These are phyloP conservation scores for Colletotrichum sp. DNA, from an alignment of 2,329 filamentous ascomycete species.

Conservation along the genomic window DNA sequence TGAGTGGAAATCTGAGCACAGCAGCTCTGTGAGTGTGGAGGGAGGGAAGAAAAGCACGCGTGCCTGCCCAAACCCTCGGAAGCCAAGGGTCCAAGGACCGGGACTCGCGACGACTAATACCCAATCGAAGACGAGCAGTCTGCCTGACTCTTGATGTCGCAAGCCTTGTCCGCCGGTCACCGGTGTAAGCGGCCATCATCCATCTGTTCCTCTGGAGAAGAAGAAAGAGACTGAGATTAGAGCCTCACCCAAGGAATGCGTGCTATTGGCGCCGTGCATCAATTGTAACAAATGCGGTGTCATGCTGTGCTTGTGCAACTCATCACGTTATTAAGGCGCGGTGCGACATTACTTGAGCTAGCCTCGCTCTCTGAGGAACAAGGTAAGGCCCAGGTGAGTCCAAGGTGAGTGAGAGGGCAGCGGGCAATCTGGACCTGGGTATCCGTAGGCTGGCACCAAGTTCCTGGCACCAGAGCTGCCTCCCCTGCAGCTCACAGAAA, in stretches of 20 bases:
- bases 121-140: neutral
- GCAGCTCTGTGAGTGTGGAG: neutral
- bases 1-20: neutral
- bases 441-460: neutral
- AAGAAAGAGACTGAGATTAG: neutral
- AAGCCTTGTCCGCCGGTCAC: neutral
- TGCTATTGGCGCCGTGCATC: neutral
- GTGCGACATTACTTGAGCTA: neutral
- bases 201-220: neutral
- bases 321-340: neutral
- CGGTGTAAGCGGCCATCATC: neutral
- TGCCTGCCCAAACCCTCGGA: slow-evolving; percentile 8
- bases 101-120: neutral
- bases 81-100: slow-evolving; percentile 6
- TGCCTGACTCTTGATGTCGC: neutral
- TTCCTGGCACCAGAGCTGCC: neutral
- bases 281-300: neutral
- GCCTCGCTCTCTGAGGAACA: neutral
- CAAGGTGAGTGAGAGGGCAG: neutral
- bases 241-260: neutral
- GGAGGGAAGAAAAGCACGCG: neutral
- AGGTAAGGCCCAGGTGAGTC: slow-evolving; percentile 1
- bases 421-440: neutral
- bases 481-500: slow-evolving; percentile 1
- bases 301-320: neutral